These are phyloP conservation scores for Xylariaceae sp. DNA, from an alignment of 2,329 filamentous ascomycete species.

Conservation along the genomic window DNA sequence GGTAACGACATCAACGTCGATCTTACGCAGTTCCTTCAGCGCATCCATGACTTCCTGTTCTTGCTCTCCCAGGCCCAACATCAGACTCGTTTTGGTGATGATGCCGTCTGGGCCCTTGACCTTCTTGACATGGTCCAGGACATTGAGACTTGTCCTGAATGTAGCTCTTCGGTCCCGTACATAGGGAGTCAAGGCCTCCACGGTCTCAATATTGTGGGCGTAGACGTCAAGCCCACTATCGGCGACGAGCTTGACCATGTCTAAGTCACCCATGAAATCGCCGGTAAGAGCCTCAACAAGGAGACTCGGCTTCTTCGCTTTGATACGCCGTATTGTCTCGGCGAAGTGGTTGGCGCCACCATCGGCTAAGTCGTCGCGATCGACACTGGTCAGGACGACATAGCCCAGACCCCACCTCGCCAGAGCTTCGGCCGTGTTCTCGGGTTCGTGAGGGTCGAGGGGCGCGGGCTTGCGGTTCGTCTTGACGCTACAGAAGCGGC, in stretches of 20 bases:
- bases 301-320: slow-evolving; percentile 78
- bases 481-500: slow-evolving; percentile 97
- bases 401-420: slow-evolving; percentile 94
- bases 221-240: slow-evolving; percentile 92
- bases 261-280: slow-evolving; percentile 83
- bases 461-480: slow-evolving; percentile 77
- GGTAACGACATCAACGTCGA: slow-evolving; percentile 90
- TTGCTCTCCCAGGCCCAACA: slow-evolving; percentile 93
- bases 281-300: slow-evolving; percentile 86
- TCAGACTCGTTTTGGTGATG: slow-evolving; percentile 98
- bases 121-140: slow-evolving; percentile 82
- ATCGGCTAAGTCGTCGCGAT: slow-evolving; percentile 89
- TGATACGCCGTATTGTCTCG: slow-evolving; percentile 93
- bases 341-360: slow-evolving; percentile 90
- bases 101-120: slow-evolving; percentile 62
- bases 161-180: slow-evolving; percentile 90
- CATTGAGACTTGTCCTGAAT: slow-evolving; percentile 83
- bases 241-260: slow-evolving; percentile 86
- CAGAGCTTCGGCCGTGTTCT: slow-evolving; percentile 94
- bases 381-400: slow-evolving; percentile 91
- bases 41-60: slow-evolving; percentile 85
- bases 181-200: slow-evolving; percentile 86
- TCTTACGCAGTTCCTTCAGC: slow-evolving; percentile 77
- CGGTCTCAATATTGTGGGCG: slow-evolving; percentile 96
- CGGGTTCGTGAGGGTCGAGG: slow-evolving; percentile 93